These are phyloP conservation scores for Leishmania amazonensis DNA, from an alignment of 208 protist species.

Conservation along the genomic window DNA sequence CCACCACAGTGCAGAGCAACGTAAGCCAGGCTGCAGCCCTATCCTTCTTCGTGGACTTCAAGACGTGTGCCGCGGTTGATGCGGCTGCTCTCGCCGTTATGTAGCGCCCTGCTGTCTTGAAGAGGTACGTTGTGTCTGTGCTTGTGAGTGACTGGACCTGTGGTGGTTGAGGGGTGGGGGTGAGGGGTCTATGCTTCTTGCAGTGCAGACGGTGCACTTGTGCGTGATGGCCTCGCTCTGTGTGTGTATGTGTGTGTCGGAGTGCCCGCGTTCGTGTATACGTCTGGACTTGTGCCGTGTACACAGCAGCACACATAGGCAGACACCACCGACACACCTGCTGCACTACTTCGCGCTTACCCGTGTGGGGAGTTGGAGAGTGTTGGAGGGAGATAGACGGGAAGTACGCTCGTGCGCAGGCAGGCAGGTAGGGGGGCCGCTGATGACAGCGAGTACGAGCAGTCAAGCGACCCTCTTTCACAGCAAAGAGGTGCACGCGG, in stretches of 20 bases:
- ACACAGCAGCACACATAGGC: constrained; percentile 6
- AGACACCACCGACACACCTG: background rate
- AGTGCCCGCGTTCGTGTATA: background rate
- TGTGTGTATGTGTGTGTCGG: background rate
- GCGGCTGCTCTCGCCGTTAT: too few relatives aligned
- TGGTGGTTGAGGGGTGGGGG: background rate
- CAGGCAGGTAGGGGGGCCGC: background rate
- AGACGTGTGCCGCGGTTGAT: too few relatives aligned
- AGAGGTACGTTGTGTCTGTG: background rate
- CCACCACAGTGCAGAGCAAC: background rate
- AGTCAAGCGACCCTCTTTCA: background rate
- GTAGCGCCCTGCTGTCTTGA: background rate
- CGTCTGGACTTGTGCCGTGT: background rate
- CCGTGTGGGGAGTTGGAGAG: background rate
- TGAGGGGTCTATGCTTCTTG: background rate
- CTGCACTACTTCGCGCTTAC: background rate
- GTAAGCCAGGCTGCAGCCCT: background rate
- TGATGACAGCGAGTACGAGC: background rate
- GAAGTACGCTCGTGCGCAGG: background rate
- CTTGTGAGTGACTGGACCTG: too few relatives aligned
- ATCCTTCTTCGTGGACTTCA: background rate
- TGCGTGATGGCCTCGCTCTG: background rate
- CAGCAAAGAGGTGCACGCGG: background rate
- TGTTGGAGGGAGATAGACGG: background rate
- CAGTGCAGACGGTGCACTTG: background rate